These are phyloP conservation scores for Amauroascus verrucosus DNA, from an alignment of 2,329 filamentous ascomycete species.

Conservation along the genomic window DNA sequence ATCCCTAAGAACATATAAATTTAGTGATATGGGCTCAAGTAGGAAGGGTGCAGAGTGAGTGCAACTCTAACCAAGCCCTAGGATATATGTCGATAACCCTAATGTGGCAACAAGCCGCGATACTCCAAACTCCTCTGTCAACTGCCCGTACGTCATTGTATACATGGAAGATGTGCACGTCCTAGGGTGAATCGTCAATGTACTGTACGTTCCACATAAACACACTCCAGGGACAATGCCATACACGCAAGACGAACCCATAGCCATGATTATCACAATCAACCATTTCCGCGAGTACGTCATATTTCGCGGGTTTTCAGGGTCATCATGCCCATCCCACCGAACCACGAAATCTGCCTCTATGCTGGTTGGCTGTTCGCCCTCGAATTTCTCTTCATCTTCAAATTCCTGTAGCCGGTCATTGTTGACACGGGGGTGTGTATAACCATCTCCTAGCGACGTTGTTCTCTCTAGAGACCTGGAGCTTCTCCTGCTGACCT, in stretches of 20 bases:
- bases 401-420: constrained; percentile 19
- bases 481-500: constrained; percentile 7
- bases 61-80: constrained; percentile 52
- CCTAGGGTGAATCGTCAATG: constrained; percentile 34
- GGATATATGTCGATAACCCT: constrained; percentile 72
- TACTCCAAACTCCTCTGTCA: constrained; percentile 62
- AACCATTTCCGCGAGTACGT: constrained; percentile 60
- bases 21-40: constrained; percentile 21
- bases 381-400: constrained; percentile 19
- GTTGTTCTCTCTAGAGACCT: constrained; percentile 11
- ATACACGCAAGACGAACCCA: constrained; percentile 72
- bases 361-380: constrained; percentile 17
- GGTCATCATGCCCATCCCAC: constrained; percentile 67
- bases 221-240: constrained; percentile 29
- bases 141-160: constrained; percentile 67
- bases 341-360: constrained; percentile 54
- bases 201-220: neutral
- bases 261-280: constrained; percentile 63
- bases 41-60: neutral
- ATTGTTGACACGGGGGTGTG: constrained; percentile 19
- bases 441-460: constrained; percentile 16
- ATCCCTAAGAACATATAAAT: constrained; percentile 29
- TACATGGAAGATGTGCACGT: constrained; percentile 85
- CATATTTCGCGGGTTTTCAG: constrained; percentile 63
- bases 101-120: constrained; percentile 65